Percentiles rank a stretch among this genome's conserved stretches.
These are phyloP conservation scores for Parachaetomium inaequale DNA, from an alignment of 495 filamentous ascomycete species.

Conservation along the genomic window DNA sequence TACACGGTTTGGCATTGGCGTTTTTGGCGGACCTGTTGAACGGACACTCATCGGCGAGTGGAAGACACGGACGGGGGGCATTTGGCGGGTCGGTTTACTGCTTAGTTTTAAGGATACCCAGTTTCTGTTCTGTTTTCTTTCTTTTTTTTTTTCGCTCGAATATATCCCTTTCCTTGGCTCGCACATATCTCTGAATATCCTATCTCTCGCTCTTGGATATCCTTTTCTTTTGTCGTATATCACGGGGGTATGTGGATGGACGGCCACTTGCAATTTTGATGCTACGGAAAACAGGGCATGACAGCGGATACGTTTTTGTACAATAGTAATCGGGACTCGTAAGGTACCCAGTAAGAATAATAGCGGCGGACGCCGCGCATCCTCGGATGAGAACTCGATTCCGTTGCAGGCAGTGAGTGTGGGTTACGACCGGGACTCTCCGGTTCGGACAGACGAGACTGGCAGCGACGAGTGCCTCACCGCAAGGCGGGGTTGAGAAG, in stretches of 20 bases:
- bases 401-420: neutral
- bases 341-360: neutral
- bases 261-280: neutral
- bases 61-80: neutral
- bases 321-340: neutral
- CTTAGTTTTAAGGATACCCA: constrained; percentile 5
- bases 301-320: neutral
- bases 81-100: constrained; percentile 1
- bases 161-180: neutral
- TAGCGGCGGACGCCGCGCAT: neutral
- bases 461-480: neutral
- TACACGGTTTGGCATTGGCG: neutral
- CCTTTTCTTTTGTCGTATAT: neutral
- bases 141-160: no score
- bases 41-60: neutral
- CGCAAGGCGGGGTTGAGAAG: neutral
- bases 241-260: neutral
- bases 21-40: neutral
- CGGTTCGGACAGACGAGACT: no score
- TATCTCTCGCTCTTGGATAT: neutral
- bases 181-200: neutral
- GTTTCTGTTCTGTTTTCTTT: neutral
- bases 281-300: neutral
- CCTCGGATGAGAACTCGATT: neutral
- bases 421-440: no score